A percentile compares a stretch with the other conserved stretches of the same genome.
phyloP scores from a whole-genome alignment of 495 filamentous ascomycete species.

The Paragyromitra xinjiangensis region DNA sequence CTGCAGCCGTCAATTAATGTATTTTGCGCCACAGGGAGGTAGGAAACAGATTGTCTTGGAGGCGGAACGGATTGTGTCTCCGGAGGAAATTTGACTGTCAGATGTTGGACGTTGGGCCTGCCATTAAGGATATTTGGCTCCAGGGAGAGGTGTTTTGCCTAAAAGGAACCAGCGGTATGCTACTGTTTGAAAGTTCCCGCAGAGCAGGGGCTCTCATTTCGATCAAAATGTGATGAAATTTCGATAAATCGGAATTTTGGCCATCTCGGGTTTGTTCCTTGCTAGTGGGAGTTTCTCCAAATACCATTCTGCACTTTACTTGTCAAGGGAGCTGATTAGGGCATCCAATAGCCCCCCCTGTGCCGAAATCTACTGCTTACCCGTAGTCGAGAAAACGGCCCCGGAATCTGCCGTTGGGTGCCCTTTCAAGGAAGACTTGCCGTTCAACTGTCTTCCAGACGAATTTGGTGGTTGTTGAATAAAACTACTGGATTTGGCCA shows the following conservation, averaged over 20 bases:
- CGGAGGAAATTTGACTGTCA: conserved; percentile 20
- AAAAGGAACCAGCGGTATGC: conserved; percentile 1
- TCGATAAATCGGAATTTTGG: not conserved
- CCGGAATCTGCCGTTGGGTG: not conserved
- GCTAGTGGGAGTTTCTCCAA: not conserved
- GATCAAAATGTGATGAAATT: conserved; percentile 7
- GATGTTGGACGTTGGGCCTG: conserved; percentile 1
- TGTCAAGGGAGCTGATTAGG: not conserved
- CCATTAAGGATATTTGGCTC: conserved; percentile 6
- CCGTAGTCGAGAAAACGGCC: not conserved
- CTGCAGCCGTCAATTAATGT: not conserved
- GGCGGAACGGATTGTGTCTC: conserved; percentile 17
- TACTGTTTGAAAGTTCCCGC: not conserved
- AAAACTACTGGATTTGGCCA: not conserved
- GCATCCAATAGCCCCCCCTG: not conserved
- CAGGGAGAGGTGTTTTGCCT: conserved; percentile 7
- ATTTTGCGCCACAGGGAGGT: conserved; percentile 2
- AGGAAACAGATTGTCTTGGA: not conserved
- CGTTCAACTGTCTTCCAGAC: not conserved
- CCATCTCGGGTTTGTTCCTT: conserved; percentile 1
- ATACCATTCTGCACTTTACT: not conserved
- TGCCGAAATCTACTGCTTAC: not conserved
- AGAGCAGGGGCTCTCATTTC: conserved; percentile 1
- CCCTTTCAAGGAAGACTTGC: no score
- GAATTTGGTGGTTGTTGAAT: not conserved